A percentile compares a stretch with the other conserved stretches of the same genome.
Evolutionary conservation across 163 green algal genomes (phyloP).

Genomic region (Chlorella variabilis): DNA sequence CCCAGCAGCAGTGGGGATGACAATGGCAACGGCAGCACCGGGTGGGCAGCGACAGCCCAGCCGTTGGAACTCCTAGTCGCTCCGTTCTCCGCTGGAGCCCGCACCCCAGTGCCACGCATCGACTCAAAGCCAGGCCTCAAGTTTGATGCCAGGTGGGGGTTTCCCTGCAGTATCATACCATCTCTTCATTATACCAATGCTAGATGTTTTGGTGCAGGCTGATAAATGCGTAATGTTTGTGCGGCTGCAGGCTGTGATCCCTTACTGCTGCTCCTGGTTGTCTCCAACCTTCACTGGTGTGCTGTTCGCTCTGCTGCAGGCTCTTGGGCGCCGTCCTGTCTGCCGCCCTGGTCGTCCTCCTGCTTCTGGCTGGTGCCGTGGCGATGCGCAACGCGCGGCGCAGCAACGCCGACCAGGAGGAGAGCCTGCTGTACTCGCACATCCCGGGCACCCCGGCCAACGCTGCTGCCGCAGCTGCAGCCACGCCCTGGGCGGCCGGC

Average conservation of each 20-base stretch:
- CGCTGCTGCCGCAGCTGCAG: background rate
- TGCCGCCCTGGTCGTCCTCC: background rate
- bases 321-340: background rate
- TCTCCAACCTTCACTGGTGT: too few species aligned
- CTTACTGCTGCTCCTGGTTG: too few species aligned
- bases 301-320: too few species aligned
- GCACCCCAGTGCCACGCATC: slow-evolving; percentile 11
- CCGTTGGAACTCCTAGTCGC: slow-evolving; percentile 18
- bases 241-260: too few species aligned
- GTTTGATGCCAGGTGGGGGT: slow-evolving; percentile 16
- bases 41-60: too few species aligned
- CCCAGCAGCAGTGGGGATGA: background rate
- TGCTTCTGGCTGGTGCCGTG: slow-evolving; percentile 6
- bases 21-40: background rate
- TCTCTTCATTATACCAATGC: too few species aligned
- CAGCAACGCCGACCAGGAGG: background rate
- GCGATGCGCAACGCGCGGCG: background rate
- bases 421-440: slow-evolving; percentile 20
- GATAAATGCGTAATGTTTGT: too few species aligned
- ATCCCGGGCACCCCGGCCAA: slow-evolving; percentile 14
- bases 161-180: too few species aligned
- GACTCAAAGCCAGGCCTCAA: background rate
- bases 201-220: too few species aligned
- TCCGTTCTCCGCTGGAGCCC: background rate
- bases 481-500: background rate